Conservation (phyloP, 768 basidiomycete genomes). For the Trametes punicea region DNA sequence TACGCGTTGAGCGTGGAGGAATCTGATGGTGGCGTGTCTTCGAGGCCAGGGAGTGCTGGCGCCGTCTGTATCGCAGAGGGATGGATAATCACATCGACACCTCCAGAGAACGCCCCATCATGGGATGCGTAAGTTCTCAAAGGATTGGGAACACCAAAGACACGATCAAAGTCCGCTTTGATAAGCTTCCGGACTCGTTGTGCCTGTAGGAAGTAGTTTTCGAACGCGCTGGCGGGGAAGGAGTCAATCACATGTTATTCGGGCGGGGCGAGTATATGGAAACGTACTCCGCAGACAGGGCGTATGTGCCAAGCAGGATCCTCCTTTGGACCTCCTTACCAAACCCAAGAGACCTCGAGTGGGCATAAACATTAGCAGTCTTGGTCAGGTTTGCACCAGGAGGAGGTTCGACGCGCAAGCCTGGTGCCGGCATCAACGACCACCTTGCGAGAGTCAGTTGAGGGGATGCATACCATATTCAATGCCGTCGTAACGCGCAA, state of each 20-base stretch:
- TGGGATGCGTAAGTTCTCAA: constrained; percentile 1
- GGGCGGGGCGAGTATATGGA: background rate
- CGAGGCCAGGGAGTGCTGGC: constrained; percentile 45
- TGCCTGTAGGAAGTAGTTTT: constrained; percentile 96
- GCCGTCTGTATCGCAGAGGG: constrained; percentile 87
- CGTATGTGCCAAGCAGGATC: constrained; percentile 86
- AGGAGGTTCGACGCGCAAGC: constrained; percentile 46
- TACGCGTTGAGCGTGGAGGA: constrained; percentile 54
- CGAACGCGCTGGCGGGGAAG: constrained; percentile 67
- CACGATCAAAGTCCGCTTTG: constrained; percentile 65
- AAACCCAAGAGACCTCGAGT: constrained; percentile 67
- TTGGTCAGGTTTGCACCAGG: constrained; percentile 43
- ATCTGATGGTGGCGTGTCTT: constrained; percentile 2
- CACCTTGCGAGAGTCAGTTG: background rate
- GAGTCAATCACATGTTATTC: background rate
- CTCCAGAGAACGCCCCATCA: constrained; percentile 5
- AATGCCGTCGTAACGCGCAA: constrained; percentile 87
- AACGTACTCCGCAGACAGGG: constrained; percentile 80
- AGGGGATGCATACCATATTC: constrained; percentile 58
- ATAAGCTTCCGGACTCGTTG: constrained; percentile 73
- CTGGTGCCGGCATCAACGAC: constrained; percentile 30
- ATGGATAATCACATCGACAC: constrained; percentile 82
- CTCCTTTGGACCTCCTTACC: constrained; percentile 85
- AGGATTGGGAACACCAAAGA: constrained; percentile 61
- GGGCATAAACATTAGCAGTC: constrained; percentile 58